phyloP scores from a whole-genome alignment of 1,284 basidiomycete species.

The Apiotrichum gracile region DNA sequence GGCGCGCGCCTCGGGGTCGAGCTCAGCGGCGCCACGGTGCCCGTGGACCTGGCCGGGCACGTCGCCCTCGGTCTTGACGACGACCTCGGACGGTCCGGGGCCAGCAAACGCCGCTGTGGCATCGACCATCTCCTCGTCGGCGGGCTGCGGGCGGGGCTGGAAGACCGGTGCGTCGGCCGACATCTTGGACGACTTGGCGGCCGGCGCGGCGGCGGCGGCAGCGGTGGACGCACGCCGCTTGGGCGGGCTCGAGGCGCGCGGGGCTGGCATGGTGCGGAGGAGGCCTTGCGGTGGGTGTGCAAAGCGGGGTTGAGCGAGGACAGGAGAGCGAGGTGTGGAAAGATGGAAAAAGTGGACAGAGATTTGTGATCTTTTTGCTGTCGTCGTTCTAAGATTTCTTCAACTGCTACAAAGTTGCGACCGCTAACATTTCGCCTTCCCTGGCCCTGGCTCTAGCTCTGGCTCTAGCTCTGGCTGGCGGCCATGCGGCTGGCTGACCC shows the following conservation, averaged over 20 bases:
- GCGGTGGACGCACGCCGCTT: constrained; percentile 30
- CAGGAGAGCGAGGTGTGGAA: background rate
- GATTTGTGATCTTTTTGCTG: too few species aligned
- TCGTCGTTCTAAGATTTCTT: too few species aligned
- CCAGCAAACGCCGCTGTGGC: constrained; percentile 13
- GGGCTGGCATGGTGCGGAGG: constrained; percentile 8
- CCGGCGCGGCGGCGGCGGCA: constrained; percentile 5
- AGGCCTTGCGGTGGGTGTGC: background rate
- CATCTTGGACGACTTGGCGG: constrained; percentile 37
- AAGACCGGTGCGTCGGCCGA: constrained; percentile 41
- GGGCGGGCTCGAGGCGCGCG: constrained; percentile 14
- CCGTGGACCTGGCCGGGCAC: constrained; percentile 3
- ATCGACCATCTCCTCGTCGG: constrained; percentile 1
- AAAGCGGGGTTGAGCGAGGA: background rate
- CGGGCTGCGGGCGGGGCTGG: constrained; percentile 14
- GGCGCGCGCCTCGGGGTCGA: constrained; percentile 10
- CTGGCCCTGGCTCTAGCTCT: too few species aligned
- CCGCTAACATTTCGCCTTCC: too few species aligned
- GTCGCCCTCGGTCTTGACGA: constrained; percentile 5
- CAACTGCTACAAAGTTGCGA: too few species aligned
- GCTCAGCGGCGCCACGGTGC: constrained; percentile 4
- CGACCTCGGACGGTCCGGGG: constrained; percentile 5
- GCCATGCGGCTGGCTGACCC: too few species aligned
- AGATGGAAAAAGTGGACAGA: background rate
- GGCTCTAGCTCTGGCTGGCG: too few species aligned